Base-by-base conservation (phyloP, 192 early-diverging fungal species). In the Backusella sp. region DNA sequence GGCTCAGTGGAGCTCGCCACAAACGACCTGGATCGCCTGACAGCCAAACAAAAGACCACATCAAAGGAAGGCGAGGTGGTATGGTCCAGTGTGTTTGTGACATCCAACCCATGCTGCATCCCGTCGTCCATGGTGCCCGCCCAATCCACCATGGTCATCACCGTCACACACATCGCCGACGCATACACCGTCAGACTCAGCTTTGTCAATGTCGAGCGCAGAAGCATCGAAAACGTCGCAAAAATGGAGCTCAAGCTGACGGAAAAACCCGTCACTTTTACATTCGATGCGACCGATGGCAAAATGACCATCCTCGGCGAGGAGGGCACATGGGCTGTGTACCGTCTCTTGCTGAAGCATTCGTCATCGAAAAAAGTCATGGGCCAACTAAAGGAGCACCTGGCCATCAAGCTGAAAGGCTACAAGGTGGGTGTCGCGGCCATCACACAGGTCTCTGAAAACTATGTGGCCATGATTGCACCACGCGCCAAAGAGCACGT, bases 401-500 rank as follows among this genome's bases (percentile, higher is more conserved):
- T 77, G 6, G 49, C 68, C 17, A 66, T 70, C 26, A 68, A 74
- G 19, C 70, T 77, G 15, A 53, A 77, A 8, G 68, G 68, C 0
- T 66, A 77, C 66, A n/a, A 73, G 6, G 26, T 74, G 14, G 30
- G 17, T 26, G 30, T 75, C 1, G 73, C 76, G 0, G 28, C 72
- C 28, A 75, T 82, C 9, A 66, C 83, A 14, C 72, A 79, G 26
- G 59, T 88, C 1, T 77, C 83, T 14, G 83, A 86, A 37, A 84
- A 78, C 62, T 88, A 84, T 76, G 80, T 88, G 6, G 86, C 85
- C 15, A 59, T 88, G 75, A 78, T 85, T 12, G 70, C 74, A 15
- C 28, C 76, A 23, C 66, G 73, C 30, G 32, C 39, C 68, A 21
- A 69, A 34, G 86, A 88, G n/a, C 78, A 78, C 41, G 78, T 78